Conservation (phyloP, 352 stramenopile species). For the Phytophthora melonis region DNA sequence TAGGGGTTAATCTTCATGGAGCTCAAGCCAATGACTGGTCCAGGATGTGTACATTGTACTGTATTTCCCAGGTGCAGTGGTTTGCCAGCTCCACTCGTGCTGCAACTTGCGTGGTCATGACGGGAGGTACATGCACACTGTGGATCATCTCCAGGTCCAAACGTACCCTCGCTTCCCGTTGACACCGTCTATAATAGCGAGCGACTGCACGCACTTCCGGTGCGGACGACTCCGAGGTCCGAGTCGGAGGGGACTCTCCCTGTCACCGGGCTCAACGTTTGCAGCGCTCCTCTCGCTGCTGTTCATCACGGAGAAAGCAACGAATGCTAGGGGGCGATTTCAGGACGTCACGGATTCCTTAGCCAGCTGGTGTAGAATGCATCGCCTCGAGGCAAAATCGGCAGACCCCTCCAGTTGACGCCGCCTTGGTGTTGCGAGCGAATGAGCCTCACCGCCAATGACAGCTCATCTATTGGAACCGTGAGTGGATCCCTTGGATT, state of each 20-base stretch:
- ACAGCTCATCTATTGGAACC: background rate
- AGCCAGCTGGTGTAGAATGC: slow-evolving; percentile 13
- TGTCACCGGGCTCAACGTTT: slow-evolving; percentile 24
- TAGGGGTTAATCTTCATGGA: too few species aligned
- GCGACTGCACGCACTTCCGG: slow-evolving; percentile 9
- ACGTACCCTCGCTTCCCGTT: slow-evolving; percentile 13
- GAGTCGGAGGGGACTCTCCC: slow-evolving; percentile 9
- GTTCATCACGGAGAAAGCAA: slow-evolving; percentile 15
- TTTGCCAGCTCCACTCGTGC: background rate
- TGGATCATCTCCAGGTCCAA: slow-evolving; percentile 21
- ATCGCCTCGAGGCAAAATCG: slow-evolving; percentile 20
- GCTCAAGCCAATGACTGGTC: too few species aligned
- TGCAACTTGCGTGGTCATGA: background rate
- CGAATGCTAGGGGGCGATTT: slow-evolving; percentile 23
- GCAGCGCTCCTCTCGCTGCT: slow-evolving; percentile 15
- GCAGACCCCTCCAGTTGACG: background rate
- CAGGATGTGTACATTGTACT: too few species aligned
- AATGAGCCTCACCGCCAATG: slow-evolving; percentile 9
- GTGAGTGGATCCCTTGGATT: background rate
- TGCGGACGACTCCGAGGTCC: too few species aligned
- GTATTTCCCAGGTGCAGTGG: too few species aligned
- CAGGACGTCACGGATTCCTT: slow-evolving; percentile 20
- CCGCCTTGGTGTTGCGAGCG: background rate
- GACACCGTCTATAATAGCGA: slow-evolving; percentile 10
- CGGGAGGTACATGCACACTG: background rate